Percentiles rank a stretch among this genome's conserved stretches.
Evolutionary conservation across 2,329 filamentous ascomycete genomes (phyloP).

Genomic region (Hyphodiscus sp.): DNA sequence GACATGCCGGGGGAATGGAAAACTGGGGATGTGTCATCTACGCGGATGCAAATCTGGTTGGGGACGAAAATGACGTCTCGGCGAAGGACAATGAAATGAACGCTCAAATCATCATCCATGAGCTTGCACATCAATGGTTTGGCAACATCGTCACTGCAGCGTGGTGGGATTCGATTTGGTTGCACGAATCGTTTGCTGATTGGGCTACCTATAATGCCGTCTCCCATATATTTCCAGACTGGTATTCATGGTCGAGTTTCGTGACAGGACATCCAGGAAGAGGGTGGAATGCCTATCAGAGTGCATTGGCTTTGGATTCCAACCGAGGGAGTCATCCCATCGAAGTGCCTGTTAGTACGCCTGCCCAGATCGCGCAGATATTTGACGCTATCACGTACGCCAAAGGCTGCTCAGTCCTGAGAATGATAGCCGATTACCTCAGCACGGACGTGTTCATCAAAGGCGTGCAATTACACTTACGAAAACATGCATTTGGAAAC

Average conservation of each 20-base stretch:
- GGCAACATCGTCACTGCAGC: constrained; percentile 71
- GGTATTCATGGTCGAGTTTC: constrained; percentile 12
- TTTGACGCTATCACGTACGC: constrained; percentile 70
- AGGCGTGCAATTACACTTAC: constrained; percentile 60
- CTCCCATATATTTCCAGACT: constrained; percentile 12
- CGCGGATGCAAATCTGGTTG: constrained; percentile 41
- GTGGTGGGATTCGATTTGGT: constrained; percentile 68
- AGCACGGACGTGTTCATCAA: constrained; percentile 65
- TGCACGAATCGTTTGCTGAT: constrained; percentile 68
- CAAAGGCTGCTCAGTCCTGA: constrained; percentile 63
- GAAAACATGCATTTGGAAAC: constrained; percentile 65
- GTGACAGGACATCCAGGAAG: constrained; percentile 1
- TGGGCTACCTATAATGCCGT: constrained; percentile 37
- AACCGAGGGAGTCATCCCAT: constrained; percentile 12
- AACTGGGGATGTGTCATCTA: constrained; percentile 70
- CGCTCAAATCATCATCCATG: constrained; percentile 55
- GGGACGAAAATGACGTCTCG: constrained; percentile 43
- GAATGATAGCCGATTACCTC: constrained; percentile 67
- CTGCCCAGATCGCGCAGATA: constrained; percentile 52
- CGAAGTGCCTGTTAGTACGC: constrained; percentile 6
- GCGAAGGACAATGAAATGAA: background rate
- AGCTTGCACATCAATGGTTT: constrained; percentile 71
- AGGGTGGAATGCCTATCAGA: constrained; percentile 6
- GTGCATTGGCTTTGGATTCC: constrained; percentile 13
- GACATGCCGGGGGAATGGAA: constrained; percentile 66